Percentiles rank a stretch among this genome's conserved stretches.
Evolutionary conservation across 73 alveolate genomes (phyloP).

Genomic region (Tetrahymena borealis): DNA sequence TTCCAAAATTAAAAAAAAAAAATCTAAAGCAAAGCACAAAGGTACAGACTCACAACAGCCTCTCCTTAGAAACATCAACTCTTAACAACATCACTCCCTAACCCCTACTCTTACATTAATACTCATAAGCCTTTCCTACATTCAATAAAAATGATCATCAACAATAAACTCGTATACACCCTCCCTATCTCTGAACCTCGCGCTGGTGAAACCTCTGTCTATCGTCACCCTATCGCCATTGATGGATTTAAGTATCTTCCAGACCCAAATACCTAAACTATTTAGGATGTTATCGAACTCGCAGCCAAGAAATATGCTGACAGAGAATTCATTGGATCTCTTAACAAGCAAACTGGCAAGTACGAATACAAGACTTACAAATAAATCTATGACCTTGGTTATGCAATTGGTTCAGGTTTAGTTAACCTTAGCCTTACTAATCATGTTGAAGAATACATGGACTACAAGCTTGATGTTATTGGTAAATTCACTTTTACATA

Average conservation of each 20-base stretch:
- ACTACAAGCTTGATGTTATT: conserved; percentile 4
- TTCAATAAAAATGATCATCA: neutral
- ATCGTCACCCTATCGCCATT: neutral
- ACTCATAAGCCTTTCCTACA: too few relatives aligned
- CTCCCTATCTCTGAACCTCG: conserved; percentile 4
- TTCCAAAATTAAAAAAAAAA: neutral
- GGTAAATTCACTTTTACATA: neutral
- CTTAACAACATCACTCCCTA: too few relatives aligned
- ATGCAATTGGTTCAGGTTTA: neutral
- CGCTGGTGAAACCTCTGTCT: neutral
- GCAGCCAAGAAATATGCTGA: neutral
- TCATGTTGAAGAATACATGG: conserved; percentile 18
- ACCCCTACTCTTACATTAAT: too few relatives aligned
- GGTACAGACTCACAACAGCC: neutral
- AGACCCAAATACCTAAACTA: neutral
- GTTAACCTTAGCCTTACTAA: neutral
- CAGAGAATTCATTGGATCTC: neutral
- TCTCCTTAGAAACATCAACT: neutral
- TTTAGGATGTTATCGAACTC: neutral
- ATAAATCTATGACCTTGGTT: neutral
- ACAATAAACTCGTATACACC: neutral
- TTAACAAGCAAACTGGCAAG: neutral
- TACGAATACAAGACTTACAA: neutral
- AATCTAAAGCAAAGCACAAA: neutral
- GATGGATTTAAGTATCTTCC: neutral